Base-by-base conservation (phyloP, 495 filamentous ascomycete genomes). In the Xylaria acuta region DNA sequence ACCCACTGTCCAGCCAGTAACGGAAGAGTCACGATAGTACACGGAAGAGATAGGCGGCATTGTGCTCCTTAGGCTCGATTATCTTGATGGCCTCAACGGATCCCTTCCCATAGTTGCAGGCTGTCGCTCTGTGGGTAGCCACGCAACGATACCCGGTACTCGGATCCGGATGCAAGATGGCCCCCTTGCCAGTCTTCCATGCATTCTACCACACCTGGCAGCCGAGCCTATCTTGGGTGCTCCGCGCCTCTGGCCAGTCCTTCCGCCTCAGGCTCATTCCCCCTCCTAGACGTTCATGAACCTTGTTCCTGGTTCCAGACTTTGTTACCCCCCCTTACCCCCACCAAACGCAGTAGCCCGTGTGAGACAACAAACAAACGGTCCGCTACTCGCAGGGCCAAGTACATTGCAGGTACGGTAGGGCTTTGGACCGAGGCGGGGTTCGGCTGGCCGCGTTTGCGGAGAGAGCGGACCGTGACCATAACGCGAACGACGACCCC, bases 121-220 rank as follows among this genome's bases (percentile, higher is more conserved):
- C 49, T 32, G 56, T 47, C 34, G 14, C 45, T 41, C 27, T 30
- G 32, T 22, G 53, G 36, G 36, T 49, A 64, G 47, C 43, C 25
- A 12, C 34, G 47, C 12, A n/a, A 71, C 27, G 12, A 66, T 59
- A 66, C 70, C 62, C 70, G 70, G 70, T 72, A 72, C 40, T 58
- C 63, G 70, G 70, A 72, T 60, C 41, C 40, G n/a, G 12, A 38
- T 66, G 49, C 40, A 43, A 72, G 51, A 51, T 32, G 22, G 45
- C 45, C 45, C 54, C 59, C 62, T 53, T 53, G 45, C 59, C 32
- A 41, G 59, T 32, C 59, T 27, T 7, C 20, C 40, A 34, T 18
- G 32, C 25, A 43, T 54, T 56, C 14, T 71, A 11, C 45, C 59
- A 71, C 69, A 71, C 69, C 59, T 43, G 36, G 27, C 34, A 36